These are phyloP conservation scores for Pinguiococcus pyrenoidosus DNA, from an alignment of 108 stramenopile species.

Conservation along the genomic window DNA sequence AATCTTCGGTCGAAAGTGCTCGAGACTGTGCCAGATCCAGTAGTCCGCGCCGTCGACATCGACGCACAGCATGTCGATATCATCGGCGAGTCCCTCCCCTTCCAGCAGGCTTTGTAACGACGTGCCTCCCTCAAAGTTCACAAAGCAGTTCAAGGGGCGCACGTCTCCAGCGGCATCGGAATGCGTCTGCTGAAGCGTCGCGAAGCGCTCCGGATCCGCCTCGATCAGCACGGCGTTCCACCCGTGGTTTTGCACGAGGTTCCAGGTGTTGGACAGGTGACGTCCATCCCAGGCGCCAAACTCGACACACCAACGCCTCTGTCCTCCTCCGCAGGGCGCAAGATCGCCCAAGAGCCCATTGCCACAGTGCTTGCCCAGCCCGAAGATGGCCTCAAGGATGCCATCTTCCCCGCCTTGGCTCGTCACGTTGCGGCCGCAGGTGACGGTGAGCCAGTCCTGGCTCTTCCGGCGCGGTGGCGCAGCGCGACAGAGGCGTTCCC, in stretches of 20 bases:
- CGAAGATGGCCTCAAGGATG: conserved; percentile 46
- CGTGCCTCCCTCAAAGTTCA: too few relatives aligned
- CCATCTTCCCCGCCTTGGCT: conserved; percentile 70
- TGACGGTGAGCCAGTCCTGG: too few relatives aligned
- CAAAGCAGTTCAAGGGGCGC: conserved; percentile 25
- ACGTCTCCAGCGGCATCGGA: too few relatives aligned
- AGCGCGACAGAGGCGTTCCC: too few relatives aligned
- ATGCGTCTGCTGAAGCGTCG: conserved; percentile 39
- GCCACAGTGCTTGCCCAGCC: conserved; percentile 28
- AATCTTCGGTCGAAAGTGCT: conserved; percentile 37
- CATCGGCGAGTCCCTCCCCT: too few relatives aligned
- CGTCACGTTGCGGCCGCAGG: conserved; percentile 39
- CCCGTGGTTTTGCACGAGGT: too few relatives aligned
- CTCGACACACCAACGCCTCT: conserved; percentile 55
- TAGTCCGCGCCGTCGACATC: conserved; percentile 67
- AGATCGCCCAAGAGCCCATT: too few relatives aligned
- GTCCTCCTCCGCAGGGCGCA: background rate
- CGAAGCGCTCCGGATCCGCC: conserved; percentile 47
- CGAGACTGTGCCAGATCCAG: conserved; percentile 46
- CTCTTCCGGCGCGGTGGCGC: too few relatives aligned
- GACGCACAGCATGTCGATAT: conserved; percentile 57
- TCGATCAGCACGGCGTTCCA: conserved; percentile 61
- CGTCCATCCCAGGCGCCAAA: conserved; percentile 70
- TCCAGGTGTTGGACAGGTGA: conserved; percentile 62
- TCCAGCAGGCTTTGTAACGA: too few relatives aligned